phyloP scores from a whole-genome alignment of 345 rosid genomes.

The Microthlaspi erraticum region DNA sequence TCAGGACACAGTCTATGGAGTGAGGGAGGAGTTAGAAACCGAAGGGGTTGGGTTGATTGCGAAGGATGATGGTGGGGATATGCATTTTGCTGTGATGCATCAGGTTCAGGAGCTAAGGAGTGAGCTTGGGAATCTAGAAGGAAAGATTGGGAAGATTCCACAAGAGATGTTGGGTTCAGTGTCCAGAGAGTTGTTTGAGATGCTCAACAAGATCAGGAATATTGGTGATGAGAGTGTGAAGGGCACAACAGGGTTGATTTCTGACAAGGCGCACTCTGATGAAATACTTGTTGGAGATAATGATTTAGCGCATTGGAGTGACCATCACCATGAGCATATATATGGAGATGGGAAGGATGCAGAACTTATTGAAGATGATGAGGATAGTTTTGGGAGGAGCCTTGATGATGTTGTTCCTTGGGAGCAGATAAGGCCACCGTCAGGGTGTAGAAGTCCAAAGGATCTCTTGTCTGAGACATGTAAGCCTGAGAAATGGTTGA shows the following conservation, averaged over 20 bases:
- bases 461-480: constrained; percentile 75
- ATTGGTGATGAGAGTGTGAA: constrained; percentile 74
- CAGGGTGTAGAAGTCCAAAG: constrained; percentile 71
- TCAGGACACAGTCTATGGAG: constrained; percentile 83
- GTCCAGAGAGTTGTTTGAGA: constrained; percentile 79
- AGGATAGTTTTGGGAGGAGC: constrained; percentile 84
- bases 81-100: constrained; percentile 70
- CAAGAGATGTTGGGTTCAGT: constrained; percentile 62
- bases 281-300: constrained; percentile 78
- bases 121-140: constrained; percentile 75
- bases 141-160: constrained; percentile 69
- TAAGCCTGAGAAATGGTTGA: constrained; percentile 89
- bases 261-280: constrained; percentile 62
- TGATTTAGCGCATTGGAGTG: constrained; percentile 86
- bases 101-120: constrained; percentile 80
- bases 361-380: constrained; percentile 86
- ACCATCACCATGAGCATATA: constrained; percentile 67
- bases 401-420: constrained; percentile 94
- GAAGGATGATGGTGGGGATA: constrained; percentile 68
- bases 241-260: constrained; percentile 58
- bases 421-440: constrained; percentile 69
- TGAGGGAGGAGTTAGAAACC: constrained; percentile 73
- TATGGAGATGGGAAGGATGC: constrained; percentile 80
- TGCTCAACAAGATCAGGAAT: constrained; percentile 69
- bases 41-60: constrained; percentile 71